Evolutionary conservation across 805 yeast genomes (phyloP).

Genomic region (Priceomyces fermenticarens): DNA sequence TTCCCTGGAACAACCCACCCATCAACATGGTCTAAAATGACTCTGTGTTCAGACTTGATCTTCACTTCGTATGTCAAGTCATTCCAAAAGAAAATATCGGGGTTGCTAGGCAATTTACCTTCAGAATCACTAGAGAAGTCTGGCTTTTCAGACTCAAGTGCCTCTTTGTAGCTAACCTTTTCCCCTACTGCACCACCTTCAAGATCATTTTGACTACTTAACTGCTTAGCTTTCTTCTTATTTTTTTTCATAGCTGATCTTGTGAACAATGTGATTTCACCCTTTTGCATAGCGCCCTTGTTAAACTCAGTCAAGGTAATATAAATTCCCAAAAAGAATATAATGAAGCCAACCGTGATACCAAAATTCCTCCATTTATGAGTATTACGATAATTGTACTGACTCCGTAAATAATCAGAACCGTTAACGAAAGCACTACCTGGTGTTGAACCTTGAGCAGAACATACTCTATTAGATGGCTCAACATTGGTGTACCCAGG

Average conservation of each 20-base stretch:
- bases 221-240: conserved; percentile 17
- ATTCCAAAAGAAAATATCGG: conserved; percentile 34
- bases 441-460: conserved; percentile 54
- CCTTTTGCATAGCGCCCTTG: conserved; percentile 45
- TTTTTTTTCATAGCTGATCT: conserved; percentile 28
- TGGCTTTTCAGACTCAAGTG: conserved; percentile 22
- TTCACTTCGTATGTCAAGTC: conserved; percentile 35
- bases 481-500: conserved; percentile 43
- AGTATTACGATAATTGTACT: conserved; percentile 49
- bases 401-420: conserved; percentile 46
- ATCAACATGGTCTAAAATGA: conserved; percentile 42
- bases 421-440: conserved; percentile 59
- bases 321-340: conserved; percentile 38
- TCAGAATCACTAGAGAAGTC: conserved; percentile 1
- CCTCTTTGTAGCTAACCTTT: conserved; percentile 26
- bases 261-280: conserved; percentile 33
- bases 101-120: conserved; percentile 6
- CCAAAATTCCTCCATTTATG: conserved; percentile 86
- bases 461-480: conserved; percentile 47
- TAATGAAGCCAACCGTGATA: conserved; percentile 51
- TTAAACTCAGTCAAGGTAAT: conserved; percentile 34
- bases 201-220: conserved; percentile 13
- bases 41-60: conserved; percentile 34
- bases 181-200: conserved; percentile 20
- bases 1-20: conserved; percentile 83